These are phyloP conservation scores for Lecanicillium sp. DNA, from an alignment of 2,329 filamentous ascomycete genomes.

Conservation along the genomic window DNA sequence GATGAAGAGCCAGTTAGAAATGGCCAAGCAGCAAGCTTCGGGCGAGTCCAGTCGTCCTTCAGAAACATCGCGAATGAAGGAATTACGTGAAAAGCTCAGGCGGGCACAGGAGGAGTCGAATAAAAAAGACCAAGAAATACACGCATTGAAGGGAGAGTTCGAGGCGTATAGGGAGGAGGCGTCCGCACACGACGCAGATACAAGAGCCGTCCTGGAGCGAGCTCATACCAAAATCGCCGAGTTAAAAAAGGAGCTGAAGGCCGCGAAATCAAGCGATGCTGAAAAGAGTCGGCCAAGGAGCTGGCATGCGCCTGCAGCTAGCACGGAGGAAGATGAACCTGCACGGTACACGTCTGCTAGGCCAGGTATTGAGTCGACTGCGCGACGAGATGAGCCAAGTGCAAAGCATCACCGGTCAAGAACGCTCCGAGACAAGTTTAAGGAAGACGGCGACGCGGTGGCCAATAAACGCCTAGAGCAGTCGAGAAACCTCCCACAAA, in stretches of 20 bases:
- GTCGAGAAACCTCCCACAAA: no score
- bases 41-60: conserved; percentile 30
- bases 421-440: conserved; percentile 26
- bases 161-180: conserved; percentile 45
- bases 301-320: conserved; percentile 19
- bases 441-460: conserved; percentile 16
- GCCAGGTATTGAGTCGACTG: no score
- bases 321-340: conserved; percentile 6
- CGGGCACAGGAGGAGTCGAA: conserved; percentile 34
- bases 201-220: conserved; percentile 44
- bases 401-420: conserved; percentile 5
- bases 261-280: conserved; percentile 26
- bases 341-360: no score
- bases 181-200: conserved; percentile 45
- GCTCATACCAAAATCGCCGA: conserved; percentile 49
- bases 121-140: conserved; percentile 41
- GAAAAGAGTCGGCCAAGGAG: conserved; percentile 18
- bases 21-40: conserved; percentile 22
- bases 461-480: conserved; percentile 8
- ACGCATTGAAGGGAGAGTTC: conserved; percentile 41
- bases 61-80: conserved; percentile 21
- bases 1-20: conserved; percentile 38
- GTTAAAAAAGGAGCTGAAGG: conserved; percentile 44
- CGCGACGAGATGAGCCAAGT: no score
- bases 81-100: conserved; percentile 33